These are phyloP conservation scores for Arthroderma uncinatum DNA, from an alignment of 2,329 filamentous ascomycete species.

Conservation along the genomic window DNA sequence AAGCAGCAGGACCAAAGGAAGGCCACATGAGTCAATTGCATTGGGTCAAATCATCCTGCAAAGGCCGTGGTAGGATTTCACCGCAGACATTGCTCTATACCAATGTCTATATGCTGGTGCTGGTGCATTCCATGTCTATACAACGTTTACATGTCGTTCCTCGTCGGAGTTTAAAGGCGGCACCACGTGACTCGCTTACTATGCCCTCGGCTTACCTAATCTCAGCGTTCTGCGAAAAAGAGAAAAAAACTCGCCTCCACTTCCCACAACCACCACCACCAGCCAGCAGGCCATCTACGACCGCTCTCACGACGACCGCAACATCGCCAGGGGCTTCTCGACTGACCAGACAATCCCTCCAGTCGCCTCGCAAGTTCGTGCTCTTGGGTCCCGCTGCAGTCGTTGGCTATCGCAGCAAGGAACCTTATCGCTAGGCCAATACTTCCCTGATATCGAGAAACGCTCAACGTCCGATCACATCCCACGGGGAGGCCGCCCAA, in stretches of 20 bases:
- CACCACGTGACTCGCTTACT: slow-evolving; percentile 1
- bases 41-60: too few relatives aligned
- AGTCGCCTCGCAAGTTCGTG: background rate
- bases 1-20: too few relatives aligned
- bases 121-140: too few relatives aligned
- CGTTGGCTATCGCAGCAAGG: background rate
- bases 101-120: too few relatives aligned
- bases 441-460: background rate
- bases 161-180: too few relatives aligned
- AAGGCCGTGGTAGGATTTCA: too few relatives aligned
- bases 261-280: background rate
- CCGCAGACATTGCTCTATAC: too few relatives aligned
- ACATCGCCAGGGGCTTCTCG: background rate
- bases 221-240: background rate
- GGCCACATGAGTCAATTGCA: too few relatives aligned
- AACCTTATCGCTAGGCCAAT: background rate
- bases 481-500: slow-evolving; percentile 30
- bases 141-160: too few relatives aligned
- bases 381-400: background rate
- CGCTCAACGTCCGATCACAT: background rate
- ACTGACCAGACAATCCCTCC: background rate
- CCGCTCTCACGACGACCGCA: too few relatives aligned
- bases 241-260: background rate
- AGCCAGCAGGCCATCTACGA: background rate
- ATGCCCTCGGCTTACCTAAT: background rate